These are phyloP conservation scores for Croton laevigatus DNA, from an alignment of 441 rosid species.

Conservation along the genomic window DNA sequence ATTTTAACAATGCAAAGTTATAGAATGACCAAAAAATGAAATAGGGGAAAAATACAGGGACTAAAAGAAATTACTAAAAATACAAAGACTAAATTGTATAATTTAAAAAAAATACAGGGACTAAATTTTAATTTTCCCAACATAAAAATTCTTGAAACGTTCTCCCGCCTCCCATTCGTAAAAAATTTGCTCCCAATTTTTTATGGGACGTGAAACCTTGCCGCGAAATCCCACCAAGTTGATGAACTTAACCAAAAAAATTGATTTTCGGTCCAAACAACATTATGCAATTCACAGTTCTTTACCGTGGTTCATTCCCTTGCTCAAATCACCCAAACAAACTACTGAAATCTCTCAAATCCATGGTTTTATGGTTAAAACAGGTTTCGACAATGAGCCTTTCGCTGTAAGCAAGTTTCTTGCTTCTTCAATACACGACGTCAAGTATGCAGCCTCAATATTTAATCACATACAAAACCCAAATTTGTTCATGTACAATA, in stretches of 20 bases:
- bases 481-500: constrained; percentile 62
- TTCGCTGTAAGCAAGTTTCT: constrained; percentile 62
- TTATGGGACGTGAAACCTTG: not conserved
- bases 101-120: no score
- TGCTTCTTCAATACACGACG: constrained; percentile 42
- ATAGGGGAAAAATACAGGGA: no score
- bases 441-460: constrained; percentile 53
- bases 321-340: constrained; percentile 37
- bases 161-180: no score
- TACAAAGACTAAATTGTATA: no score
- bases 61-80: no score
- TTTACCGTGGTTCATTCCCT: constrained; percentile 24
- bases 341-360: constrained; percentile 42
- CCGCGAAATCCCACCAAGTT: not conserved
- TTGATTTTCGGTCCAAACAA: constrained; percentile 20
- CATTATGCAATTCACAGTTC: constrained; percentile 7
- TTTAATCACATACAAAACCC: constrained; percentile 40
- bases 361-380: constrained; percentile 50
- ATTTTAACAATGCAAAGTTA: no score
- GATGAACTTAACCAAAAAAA: constrained; percentile 32
- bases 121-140: no score
- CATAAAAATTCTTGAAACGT: no score
- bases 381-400: constrained; percentile 47
- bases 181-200: no score
- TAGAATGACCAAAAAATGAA: no score